Evolutionary conservation across 371 early-diverging fungal genomes (phyloP).

Genomic region (Mucor velutinosus): DNA sequence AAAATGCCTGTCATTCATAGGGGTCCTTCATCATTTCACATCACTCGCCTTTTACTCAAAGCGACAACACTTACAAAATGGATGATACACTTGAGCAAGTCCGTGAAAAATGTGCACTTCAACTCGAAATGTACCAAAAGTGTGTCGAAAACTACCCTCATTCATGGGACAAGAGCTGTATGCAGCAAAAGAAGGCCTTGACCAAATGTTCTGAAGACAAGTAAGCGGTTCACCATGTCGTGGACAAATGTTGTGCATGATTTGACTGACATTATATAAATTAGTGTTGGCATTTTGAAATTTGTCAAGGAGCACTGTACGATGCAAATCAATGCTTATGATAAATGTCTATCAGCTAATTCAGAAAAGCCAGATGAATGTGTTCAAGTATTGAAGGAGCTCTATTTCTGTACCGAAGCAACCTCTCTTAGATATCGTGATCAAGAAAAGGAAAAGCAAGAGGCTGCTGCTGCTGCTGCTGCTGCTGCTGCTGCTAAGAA

Average conservation of each 20-base stretch:
- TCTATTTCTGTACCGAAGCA: conserved; percentile 67
- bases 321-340: conserved; percentile 67
- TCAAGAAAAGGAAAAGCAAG: conserved; percentile 22
- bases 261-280: background rate
- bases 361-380: conserved; percentile 68
- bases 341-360: conserved; percentile 67
- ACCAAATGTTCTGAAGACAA: conserved; percentile 84
- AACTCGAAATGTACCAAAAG: conserved; percentile 74
- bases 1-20: background rate
- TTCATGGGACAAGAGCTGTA: conserved; percentile 74
- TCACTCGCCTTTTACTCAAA: background rate
- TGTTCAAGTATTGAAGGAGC: conserved; percentile 57
- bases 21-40: background rate
- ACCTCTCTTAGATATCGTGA: conserved; percentile 45
- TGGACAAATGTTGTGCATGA: background rate
- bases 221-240: conserved; percentile 36
- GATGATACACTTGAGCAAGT: conserved; percentile 74
- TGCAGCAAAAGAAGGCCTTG: conserved; percentile 70
- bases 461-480: background rate
- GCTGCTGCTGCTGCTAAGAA: background rate
- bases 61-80: conserved; percentile 40
- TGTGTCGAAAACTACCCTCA: conserved; percentile 78
- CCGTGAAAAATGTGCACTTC: conserved; percentile 78
- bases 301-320: conserved; percentile 75
- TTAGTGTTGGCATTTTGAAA: conserved; percentile 68